These are phyloP conservation scores for Neoboletus brunneissimus DNA, from an alignment of 768 basidiomycete genomes.

Conservation along the genomic window DNA sequence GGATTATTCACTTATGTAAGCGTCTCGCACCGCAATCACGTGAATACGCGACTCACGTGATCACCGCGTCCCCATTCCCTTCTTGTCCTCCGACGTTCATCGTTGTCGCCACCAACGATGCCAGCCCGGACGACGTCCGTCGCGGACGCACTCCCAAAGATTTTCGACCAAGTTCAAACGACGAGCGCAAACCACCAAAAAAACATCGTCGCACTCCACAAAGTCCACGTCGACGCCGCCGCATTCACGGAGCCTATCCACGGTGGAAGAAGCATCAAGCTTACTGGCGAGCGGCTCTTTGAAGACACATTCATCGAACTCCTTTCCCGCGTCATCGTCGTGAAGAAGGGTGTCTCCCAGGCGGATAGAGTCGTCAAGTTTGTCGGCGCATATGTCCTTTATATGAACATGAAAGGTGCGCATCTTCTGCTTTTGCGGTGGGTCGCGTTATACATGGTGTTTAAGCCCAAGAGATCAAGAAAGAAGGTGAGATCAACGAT, in stretches of 20 bases:
- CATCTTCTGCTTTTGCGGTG: not conserved
- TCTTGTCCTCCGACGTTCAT: not conserved
- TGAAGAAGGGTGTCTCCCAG: constrained; percentile 77
- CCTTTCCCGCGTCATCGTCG: constrained; percentile 55
- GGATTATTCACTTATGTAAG: too few relatives aligned
- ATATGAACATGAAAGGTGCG: constrained; percentile 75
- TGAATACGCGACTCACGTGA: constrained; percentile 16
- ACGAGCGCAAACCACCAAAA: constrained; percentile 80
- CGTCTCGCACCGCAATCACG: not conserved
- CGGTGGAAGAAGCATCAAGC: constrained; percentile 48
- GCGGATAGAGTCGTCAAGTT: constrained; percentile 85
- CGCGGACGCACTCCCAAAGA: constrained; percentile 36
- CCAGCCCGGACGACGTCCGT: constrained; percentile 13
- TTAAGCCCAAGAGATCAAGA: constrained; percentile 38
- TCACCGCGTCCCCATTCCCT: not conserved
- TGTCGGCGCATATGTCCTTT: constrained; percentile 71
- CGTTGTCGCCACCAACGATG: constrained; percentile 10
- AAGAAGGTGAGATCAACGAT: constrained; percentile 36
- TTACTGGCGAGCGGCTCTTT: constrained; percentile 77
- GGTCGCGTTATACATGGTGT: not conserved
- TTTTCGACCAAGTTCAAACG: constrained; percentile 78
- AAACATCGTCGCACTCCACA: constrained; percentile 80
- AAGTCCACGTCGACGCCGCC: constrained; percentile 69
- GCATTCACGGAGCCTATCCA: constrained; percentile 50
- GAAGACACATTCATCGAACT: constrained; percentile 59